A percentile compares a stretch with the other conserved stretches of the same genome.
phyloP scores from a whole-genome alignment of 2,329 filamentous ascomycete genomes.

The Aspergillus fumigatiaffinis region DNA sequence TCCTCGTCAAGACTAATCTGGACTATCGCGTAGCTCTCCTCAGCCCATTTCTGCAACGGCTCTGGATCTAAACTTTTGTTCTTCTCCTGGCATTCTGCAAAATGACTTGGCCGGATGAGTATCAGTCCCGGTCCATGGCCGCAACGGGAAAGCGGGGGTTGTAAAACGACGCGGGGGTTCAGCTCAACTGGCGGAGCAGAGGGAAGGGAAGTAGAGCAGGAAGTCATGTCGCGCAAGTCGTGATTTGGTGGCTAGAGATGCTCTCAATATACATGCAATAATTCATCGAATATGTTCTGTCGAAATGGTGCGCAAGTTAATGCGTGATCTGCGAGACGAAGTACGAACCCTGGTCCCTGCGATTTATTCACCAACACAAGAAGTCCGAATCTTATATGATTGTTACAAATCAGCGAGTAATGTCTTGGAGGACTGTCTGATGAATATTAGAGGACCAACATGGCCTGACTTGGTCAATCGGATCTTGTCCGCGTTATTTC shows the following conservation, averaged over 20 bases:
- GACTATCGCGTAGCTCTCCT: conserved; percentile 63
- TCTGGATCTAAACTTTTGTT: conserved; percentile 49
- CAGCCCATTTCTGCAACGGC: conserved; percentile 64
- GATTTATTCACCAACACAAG: too few species aligned
- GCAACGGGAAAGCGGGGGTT: conserved; percentile 48
- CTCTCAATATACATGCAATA: background rate
- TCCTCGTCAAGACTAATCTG: conserved; percentile 41
- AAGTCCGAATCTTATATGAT: too few species aligned
- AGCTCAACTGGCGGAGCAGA: conserved; percentile 9
- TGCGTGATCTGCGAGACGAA: background rate
- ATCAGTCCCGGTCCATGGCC: conserved; percentile 49
- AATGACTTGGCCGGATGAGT: conserved; percentile 37
- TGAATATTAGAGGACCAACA: background rate
- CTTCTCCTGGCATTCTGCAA: conserved; percentile 23
- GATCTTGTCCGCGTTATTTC: background rate
- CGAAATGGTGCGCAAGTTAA: background rate
- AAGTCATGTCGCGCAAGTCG: conserved; percentile 3
- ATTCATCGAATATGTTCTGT: too few species aligned
- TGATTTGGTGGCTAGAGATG: background rate
- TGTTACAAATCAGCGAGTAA: too few species aligned
- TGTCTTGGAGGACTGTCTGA: too few species aligned
- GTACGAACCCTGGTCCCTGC: too few species aligned
- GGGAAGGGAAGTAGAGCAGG: background rate
- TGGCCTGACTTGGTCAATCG: background rate
- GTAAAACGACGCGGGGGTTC: conserved; percentile 12